Evolutionary conservation across 306 rosid genomes (phyloP), one percentile per base, ranked within the genome.

Genomic region (Gillenia trifoliata): DNA sequence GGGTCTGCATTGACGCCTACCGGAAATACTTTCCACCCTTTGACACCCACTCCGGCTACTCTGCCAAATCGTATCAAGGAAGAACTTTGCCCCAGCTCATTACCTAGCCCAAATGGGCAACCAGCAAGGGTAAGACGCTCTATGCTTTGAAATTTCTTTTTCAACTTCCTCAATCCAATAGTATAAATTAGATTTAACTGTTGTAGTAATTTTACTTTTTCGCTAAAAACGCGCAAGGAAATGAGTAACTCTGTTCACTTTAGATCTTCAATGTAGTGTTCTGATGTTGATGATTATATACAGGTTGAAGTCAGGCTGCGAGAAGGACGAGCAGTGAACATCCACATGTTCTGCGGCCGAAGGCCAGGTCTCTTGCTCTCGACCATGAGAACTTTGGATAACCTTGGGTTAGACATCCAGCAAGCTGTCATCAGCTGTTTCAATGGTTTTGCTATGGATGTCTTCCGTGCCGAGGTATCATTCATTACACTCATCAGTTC

Each of bases 401-500:
- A 76, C 85, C 93, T 94, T 4, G 99, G 99, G 57, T 75, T 94
- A 85, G 99, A 94, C 78, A 86, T 94, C 79, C 99, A 94, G 78
- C 99, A 94, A 68, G 99, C 99, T 65, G 99, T 94, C 41, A 92
- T 94, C 64, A 94, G 99, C 78, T 94, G 99, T 85, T 94, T 94
- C 83, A 92, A 94, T 75, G 99, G 97, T 30, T 94, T 94, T 75
- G 99, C 99, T 75, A 83, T 94, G 76, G 99, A 94, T 65, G 87
- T 94, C 49, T 94, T 94, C 87, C 88, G 92, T 61, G 97, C 99
- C 28, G 97, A 94, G 97, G 99, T 94, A 83, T 66, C 38, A 4
- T 19, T 60, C 33, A 29, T 19, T 28, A 4, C 59, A 2, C 59
- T 60, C 29, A 20, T 60, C 59, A 19, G 7, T 72, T 54, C 20